A percentile compares a stretch with the other conserved stretches of the same genome.
phyloP scores from a whole-genome alignment of 2,329 filamentous ascomycete species.

The Blastomyces percursus region DNA sequence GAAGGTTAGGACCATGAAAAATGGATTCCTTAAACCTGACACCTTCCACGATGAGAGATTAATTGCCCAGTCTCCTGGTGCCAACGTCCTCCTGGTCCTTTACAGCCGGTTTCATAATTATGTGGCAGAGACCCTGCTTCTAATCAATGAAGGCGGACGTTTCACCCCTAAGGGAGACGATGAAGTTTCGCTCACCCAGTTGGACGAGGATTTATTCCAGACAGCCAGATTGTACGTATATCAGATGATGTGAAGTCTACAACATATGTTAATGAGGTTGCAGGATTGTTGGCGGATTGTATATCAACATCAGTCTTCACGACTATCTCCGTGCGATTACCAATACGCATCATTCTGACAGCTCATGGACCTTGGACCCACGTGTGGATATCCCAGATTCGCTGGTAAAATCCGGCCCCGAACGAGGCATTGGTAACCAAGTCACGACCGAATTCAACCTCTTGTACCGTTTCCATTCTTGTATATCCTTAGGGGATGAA shows the following conservation, averaged over 20 bases:
- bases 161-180: constrained; percentile 19
- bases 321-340: constrained; percentile 22
- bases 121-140: constrained; percentile 23
- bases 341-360: constrained; percentile 30
- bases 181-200: constrained; percentile 25
- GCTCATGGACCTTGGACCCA: constrained; percentile 35
- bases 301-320: constrained; percentile 25
- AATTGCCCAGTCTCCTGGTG: constrained; percentile 23
- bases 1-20: constrained; percentile 24
- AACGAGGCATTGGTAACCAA: constrained; percentile 39
- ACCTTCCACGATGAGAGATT: constrained; percentile 25
- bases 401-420: constrained; percentile 20
- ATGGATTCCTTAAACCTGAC: constrained; percentile 30
- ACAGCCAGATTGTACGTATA: constrained; percentile 22
- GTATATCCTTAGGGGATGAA: constrained; percentile 56
- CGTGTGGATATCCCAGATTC: constrained; percentile 22
- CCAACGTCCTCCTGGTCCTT: constrained; percentile 23
- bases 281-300: constrained; percentile 21
- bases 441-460: constrained; percentile 44
- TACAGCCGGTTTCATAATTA: constrained; percentile 32
- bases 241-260: not conserved
- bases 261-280: constrained; percentile 2
- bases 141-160: constrained; percentile 34
- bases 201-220: constrained; percentile 25
- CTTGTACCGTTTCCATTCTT: constrained; percentile 49